Base-by-base conservation (phyloP, 1,284 basidiomycete genomes). In the Cystobasidium sp. region DNA sequence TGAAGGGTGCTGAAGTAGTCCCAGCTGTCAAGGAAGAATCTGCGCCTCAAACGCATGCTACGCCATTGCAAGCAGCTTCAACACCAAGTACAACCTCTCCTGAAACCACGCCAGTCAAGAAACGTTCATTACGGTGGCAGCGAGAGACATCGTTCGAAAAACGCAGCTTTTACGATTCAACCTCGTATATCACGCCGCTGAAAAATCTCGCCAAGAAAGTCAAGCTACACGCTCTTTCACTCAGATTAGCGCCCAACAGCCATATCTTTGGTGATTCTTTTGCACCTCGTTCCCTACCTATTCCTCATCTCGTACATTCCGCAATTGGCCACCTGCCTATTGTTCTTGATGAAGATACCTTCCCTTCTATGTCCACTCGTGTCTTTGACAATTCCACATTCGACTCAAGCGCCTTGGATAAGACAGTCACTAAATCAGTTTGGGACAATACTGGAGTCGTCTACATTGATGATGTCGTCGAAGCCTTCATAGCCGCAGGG, bases 321-420 rank as follows among this genome's bases (percentile, higher is more conserved):
- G 78, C 78, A 0, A 77, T 79, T 47, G 78, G 76, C 1, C 76
- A 79, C 63, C 70, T 79, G 63, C 78, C 78, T 8, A 61, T 79
- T 37, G 65, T 68, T 8, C 63, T 78, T 55, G 75, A 76, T 63
- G 75, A 75, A 9, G 51, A 56, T 24, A 68, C 73, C 5, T 65
- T 76, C 6, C 68, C 62, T 20, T 65, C 75, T 31, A 75, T 63
- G 58, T 43, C 16, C 39, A 61, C 77, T 18, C n/a, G 59, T 8
- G 62, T 43, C 41, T 31, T 16, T 9, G 52, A 39, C n/a, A 73
- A 73, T 22, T 44, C 49, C 24, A 66, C 62, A 4, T 56, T 47
- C n/a, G 55, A 68, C 37, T 43, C 41, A 18, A 43, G 55, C 24
- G 20, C 47, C 1, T 49, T 66, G 24, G 64, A 51, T 31, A 55